These are phyloP conservation scores for Globisporangium cystogenes DNA, from an alignment of 352 stramenopile genomes.

Conservation along the genomic window DNA sequence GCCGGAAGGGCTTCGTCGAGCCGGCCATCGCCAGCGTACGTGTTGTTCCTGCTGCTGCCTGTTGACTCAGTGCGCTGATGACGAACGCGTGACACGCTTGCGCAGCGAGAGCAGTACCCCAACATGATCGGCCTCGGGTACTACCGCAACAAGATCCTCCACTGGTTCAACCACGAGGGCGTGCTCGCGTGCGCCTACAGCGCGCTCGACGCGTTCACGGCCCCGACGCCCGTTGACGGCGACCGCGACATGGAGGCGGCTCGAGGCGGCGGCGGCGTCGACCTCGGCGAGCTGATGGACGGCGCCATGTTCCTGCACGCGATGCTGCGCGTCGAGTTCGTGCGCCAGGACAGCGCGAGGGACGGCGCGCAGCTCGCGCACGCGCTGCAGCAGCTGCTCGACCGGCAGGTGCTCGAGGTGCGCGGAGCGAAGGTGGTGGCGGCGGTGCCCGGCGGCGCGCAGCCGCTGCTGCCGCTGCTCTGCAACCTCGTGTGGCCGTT, in stretches of 20 bases:
- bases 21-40: conserved; percentile 68
- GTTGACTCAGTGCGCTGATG: no score
- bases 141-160: conserved; percentile 85
- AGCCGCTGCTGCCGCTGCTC: conserved; percentile 56
- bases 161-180: conserved; percentile 82
- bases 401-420: conserved; percentile 32
- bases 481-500: conserved; percentile 84
- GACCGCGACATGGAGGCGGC: conserved; percentile 3
- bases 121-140: conserved; percentile 87
- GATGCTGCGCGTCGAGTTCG: conserved; percentile 77
- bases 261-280: conserved; percentile 19
- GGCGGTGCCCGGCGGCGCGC: conserved; percentile 9
- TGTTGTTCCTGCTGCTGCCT: background rate
- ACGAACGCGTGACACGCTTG: background rate
- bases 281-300: conserved; percentile 49
- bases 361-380: conserved; percentile 36
- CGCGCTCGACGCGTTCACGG: conserved; percentile 45
- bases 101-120: conserved; percentile 66
- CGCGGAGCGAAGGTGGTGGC: conserved; percentile 5
- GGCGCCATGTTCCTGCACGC: conserved; percentile 66
- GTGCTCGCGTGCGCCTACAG: conserved; percentile 75
- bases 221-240: conserved; percentile 4
- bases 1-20: conserved; percentile 75
- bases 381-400: conserved; percentile 31
- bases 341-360: conserved; percentile 55